Conservation (phyloP, 164 flowering plant genomes). For the Stephania yunnanensis region DNA sequence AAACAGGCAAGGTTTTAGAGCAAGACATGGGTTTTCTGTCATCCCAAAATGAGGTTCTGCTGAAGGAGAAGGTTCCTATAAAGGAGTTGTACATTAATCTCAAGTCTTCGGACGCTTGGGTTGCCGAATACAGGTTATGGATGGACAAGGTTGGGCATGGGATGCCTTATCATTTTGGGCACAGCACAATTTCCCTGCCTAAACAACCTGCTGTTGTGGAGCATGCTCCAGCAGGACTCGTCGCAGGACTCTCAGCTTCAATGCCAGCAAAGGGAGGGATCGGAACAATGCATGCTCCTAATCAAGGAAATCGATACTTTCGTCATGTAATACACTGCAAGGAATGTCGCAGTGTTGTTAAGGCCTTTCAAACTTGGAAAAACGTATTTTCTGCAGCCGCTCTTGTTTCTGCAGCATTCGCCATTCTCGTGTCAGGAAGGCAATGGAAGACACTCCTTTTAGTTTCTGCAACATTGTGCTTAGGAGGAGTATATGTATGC, state of each 20-base stretch:
- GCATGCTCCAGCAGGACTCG: conserved; percentile 91
- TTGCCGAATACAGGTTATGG: conserved; percentile 87
- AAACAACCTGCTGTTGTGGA: conserved; percentile 78
- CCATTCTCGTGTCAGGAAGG: conserved; percentile 58
- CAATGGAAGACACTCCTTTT: conserved; percentile 76
- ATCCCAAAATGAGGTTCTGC: conserved; percentile 79
- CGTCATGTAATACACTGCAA: conserved; percentile 88
- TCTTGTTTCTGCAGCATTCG: conserved; percentile 45
- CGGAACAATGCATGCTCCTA: conserved; percentile 73
- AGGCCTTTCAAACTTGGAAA: conserved; percentile 63
- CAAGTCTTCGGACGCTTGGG: conserved; percentile 87
- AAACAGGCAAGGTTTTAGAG: conserved; percentile 87
- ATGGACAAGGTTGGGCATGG: conserved; percentile 98
- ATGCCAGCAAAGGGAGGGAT: conserved; percentile 85
- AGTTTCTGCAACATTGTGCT: conserved; percentile 40
- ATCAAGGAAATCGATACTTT: conserved; percentile 68
- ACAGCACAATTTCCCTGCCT: conserved; percentile 69
- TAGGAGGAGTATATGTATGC: conserved; percentile 56
- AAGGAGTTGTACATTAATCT: conserved; percentile 67
- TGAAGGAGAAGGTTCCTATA: conserved; percentile 80
- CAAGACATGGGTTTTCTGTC: conserved; percentile 99
- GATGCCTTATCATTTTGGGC: conserved; percentile 94
- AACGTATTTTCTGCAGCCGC: conserved; percentile 44
- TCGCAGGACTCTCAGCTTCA: conserved; percentile 74
- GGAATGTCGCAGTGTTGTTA: conserved; percentile 51